These are phyloP conservation scores for Cadophora malorum DNA, from an alignment of 2,329 filamentous ascomycete genomes.

Conservation along the genomic window DNA sequence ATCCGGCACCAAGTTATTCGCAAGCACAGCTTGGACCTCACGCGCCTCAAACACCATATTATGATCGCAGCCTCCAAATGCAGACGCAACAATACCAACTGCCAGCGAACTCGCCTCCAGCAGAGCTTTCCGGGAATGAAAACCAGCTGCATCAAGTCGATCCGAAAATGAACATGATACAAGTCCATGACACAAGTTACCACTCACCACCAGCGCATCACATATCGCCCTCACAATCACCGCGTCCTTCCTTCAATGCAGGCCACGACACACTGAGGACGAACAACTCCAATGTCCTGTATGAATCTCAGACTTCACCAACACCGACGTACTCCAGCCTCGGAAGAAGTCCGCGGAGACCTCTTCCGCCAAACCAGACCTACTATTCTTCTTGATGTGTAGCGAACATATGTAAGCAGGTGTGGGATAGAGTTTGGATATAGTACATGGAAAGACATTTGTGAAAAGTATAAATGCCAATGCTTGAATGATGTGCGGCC, in stretches of 20 bases:
- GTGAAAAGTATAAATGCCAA: not conserved
- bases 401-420: not conserved
- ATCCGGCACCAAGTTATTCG: constrained; percentile 18
- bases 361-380: constrained; percentile 32
- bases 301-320: constrained; percentile 30
- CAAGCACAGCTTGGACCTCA: constrained; percentile 10
- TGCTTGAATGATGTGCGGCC: not conserved
- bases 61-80: not conserved
- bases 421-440: not conserved
- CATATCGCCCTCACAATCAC: constrained; percentile 20
- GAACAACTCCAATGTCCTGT: not conserved
- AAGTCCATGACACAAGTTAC: constrained; percentile 5
- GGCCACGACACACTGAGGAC: not conserved
- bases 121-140: constrained; percentile 24
- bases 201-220: constrained; percentile 13
- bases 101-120: constrained; percentile 23
- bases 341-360: constrained; percentile 26
- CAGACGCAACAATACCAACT: constrained; percentile 24
- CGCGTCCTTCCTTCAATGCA: constrained; percentile 23
- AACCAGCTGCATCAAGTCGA: constrained; percentile 23
- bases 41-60: constrained; percentile 22
- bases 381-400: constrained; percentile 34
- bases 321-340: constrained; percentile 33
- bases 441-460: not conserved
- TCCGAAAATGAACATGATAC: constrained; percentile 28